Base-by-base conservation (phyloP, 805 yeast species). In the Schwanniomyces polymorphus region DNA sequence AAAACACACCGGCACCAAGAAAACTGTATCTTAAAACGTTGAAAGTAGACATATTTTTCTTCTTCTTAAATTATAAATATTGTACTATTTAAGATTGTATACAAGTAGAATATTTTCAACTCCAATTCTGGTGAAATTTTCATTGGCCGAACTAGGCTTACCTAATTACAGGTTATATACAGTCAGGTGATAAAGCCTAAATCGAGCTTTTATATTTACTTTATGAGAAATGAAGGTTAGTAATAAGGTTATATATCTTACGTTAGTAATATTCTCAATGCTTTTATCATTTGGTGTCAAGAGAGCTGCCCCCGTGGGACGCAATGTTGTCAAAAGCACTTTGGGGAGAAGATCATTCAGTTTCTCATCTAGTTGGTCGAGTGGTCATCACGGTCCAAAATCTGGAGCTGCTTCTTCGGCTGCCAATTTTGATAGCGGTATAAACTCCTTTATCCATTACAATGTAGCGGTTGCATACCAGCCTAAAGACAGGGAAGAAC, bases 1-100 rank as follows among this genome's bases (percentile, higher is more conserved):
- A 89, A 52, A 82, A 78, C 49, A 91, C 76, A 70, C 99, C 99
- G 58, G 89, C 82, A 45, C 88, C 92, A 57, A 92, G 80, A 46
- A 95, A 86, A 57, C 96, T 77, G 85, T 94, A 92, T 85, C 98
- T 89, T 65, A 91, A 81, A 64, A 91, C 91, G 86, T 87, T 73
- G 60, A 73, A 68, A 40, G 56, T 63, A 31, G 74, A 68, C 74
- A 69, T 69, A 40, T 38, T 47, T 12, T 5, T 16, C 35, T 14
- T 31, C 10, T 31, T 14, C 7, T 31, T 14, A 7, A 14, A 31
- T 17, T 14, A 14, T 14, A 31, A 31, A 31, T 31, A 31, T 10
- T 31, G 14, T 17, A 14, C 21, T 31, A 16, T 31, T 31, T 18
- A 31, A 31, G 35, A 31, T 31, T 31, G 35, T 31, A 31, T 31